A percentile compares a stretch with the other conserved stretches of the same genome.
Evolutionary conservation across 1,139 yeast genomes (phyloP).

Genomic region (Saccharomyces hybrid): DNA sequence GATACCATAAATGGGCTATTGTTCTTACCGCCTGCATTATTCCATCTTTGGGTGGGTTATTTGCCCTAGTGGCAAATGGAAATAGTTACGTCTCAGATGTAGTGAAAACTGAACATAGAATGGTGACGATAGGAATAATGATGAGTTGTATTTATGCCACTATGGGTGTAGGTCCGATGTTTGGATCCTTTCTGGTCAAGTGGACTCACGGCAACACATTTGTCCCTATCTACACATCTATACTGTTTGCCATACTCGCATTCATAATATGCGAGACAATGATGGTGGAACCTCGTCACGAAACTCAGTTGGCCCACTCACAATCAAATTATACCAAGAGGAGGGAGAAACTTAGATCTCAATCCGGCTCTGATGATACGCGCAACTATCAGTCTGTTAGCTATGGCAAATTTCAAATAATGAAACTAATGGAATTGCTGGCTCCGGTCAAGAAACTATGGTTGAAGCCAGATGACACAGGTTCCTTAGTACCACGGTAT

Average conservation of each 20-base stretch:
- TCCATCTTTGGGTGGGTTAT: conserved; percentile 39
- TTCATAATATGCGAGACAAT: conserved; percentile 8
- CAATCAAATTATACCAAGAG: conserved; percentile 9
- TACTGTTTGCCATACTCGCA: conserved; percentile 7
- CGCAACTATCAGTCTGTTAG: neutral
- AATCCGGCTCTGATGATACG: conserved; percentile 1
- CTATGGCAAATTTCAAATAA: conserved; percentile 2
- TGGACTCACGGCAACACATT: conserved; percentile 7
- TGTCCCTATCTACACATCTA: conserved; percentile 8
- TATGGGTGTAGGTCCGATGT: conserved; percentile 48
- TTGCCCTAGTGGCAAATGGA: conserved; percentile 42
- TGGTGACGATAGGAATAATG: conserved; percentile 44
- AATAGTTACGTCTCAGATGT: conserved; percentile 55
- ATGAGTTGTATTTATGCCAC: conserved; percentile 48
- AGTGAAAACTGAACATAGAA: conserved; percentile 44
- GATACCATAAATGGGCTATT: conserved; percentile 10
- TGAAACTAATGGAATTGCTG: conserved; percentile 18
- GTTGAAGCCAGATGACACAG: conserved; percentile 30
- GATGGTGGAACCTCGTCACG: conserved; percentile 14
- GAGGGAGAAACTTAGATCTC: neutral
- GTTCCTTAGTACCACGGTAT: conserved; percentile 37
- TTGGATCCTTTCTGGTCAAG: conserved; percentile 38
- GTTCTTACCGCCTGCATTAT: conserved; percentile 7
- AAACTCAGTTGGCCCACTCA: conserved; percentile 10
- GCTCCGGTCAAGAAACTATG: conserved; percentile 45